Conservation (phyloP, 129 eudicot genomes). For the Centrapalus pauciflorus region DNA sequence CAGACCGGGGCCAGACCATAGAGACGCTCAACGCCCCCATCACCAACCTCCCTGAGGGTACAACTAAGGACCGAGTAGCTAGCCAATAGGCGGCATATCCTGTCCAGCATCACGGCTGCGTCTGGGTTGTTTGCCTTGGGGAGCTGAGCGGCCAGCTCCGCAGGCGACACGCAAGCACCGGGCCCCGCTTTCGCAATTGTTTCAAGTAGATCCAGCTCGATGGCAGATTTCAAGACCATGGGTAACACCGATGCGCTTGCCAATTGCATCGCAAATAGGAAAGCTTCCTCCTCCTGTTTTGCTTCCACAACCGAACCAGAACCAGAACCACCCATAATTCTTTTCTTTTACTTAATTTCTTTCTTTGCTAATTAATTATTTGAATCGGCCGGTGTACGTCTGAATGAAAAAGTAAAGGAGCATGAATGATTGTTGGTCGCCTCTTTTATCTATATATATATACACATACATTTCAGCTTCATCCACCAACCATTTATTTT, state of each 20-base stretch:
- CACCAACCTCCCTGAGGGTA: constrained; percentile 19
- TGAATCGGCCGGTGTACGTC: no score
- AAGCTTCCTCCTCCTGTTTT: constrained; percentile 35
- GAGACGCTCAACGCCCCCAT: constrained; percentile 46
- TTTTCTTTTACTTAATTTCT: no score
- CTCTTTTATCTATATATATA: no score
- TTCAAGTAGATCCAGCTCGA: constrained; percentile 77
- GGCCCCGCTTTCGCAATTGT: constrained; percentile 52
- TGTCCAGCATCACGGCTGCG: constrained; percentile 62
- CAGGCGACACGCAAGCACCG: constrained; percentile 50
- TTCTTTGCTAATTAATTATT: no score
- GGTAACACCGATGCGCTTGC: constrained; percentile 76
- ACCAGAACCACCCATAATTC: no score
- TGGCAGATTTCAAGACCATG: constrained; percentile 72
- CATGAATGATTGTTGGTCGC: no score
- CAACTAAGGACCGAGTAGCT: constrained; percentile 55
- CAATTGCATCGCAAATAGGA: constrained; percentile 68
- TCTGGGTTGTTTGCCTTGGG: constrained; percentile 46
- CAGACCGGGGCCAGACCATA: constrained; percentile 85
- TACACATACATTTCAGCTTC: no score
- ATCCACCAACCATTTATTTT: no score
- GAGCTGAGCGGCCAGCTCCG: constrained; percentile 54
- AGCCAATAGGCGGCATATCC: constrained; percentile 69
- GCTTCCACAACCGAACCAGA: background rate
- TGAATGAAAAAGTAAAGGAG: no score